phyloP scores from a whole-genome alignment of 495 filamentous ascomycete genomes.

The Aspergillus coremiiformis region DNA sequence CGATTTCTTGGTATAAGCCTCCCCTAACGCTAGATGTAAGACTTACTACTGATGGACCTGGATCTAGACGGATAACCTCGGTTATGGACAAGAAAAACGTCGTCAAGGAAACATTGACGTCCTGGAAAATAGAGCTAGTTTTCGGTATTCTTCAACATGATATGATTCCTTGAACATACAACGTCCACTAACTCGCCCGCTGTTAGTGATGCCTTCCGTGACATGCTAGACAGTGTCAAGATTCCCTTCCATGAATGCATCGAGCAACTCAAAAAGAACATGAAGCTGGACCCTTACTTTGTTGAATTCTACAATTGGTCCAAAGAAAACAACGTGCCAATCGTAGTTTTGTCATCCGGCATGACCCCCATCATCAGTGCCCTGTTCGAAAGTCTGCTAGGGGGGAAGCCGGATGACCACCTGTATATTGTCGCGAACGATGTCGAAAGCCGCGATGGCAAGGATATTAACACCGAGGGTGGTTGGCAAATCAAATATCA shows the following conservation, averaged over 20 bases:
- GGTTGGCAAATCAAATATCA: slow-evolving; percentile 86
- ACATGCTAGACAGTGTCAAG: slow-evolving; percentile 77
- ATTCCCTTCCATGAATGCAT: slow-evolving; percentile 77
- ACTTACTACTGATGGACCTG: neutral
- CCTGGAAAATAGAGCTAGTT: slow-evolving; percentile 56
- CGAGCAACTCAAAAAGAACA: slow-evolving; percentile 64
- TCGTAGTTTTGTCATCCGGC: slow-evolving; percentile 82
- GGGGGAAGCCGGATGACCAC: slow-evolving; percentile 54
- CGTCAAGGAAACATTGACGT: slow-evolving; percentile 61
- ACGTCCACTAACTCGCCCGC: neutral
- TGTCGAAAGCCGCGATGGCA: slow-evolving; percentile 57
- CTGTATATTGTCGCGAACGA: slow-evolving; percentile 84
- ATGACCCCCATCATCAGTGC: slow-evolving; percentile 90
- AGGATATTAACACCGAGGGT: slow-evolving; percentile 65
- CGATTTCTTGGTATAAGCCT: slow-evolving; percentile 62
- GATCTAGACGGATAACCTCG: slow-evolving; percentile 75
- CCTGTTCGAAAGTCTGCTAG: slow-evolving; percentile 69
- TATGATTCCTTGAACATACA: neutral
- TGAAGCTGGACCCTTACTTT: slow-evolving; percentile 82
- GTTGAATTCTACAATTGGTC: slow-evolving; percentile 79
- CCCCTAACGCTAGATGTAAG: neutral
- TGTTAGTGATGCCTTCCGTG: slow-evolving; percentile 65
- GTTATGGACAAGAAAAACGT: slow-evolving; percentile 64
- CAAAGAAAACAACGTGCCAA: slow-evolving; percentile 71
- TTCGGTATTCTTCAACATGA: slow-evolving; percentile 48